Base-by-base conservation (phyloP, 768 basidiomycete species). In the Boletus pseudopeckii region DNA sequence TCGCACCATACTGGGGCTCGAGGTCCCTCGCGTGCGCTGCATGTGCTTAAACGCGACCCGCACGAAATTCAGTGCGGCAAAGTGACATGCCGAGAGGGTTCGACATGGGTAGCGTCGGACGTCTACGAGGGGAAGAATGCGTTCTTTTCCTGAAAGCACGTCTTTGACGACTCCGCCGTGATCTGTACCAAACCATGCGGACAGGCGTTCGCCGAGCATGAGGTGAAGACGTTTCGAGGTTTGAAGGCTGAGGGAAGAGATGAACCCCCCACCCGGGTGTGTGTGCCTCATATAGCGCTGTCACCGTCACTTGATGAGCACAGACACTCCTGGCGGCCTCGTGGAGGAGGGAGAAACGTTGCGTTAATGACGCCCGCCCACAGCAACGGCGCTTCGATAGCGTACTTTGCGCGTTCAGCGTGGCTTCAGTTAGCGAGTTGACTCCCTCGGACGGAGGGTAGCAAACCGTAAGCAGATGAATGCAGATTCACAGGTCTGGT, bases 31-130 rank as follows among this genome's bases (percentile, higher is more conserved):
- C 3, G 40, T 39, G 9, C 54, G 56, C 22, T 55, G 54, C 37
- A 45, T 37, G 18, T 64, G 48, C 11, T 59, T 58, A 20, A 84
- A 76, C n/a, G 75, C 70, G 10, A 80, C 55, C 22, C 83, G 74
- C 13, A 76, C 81, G 51, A 83, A 85, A 58, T 85, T 86, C 58
- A 87, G 59, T 3, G 81, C 80, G 9, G 85, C 83, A 42, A 88
- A 73, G 13, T 83, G 83, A 56, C 84, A 86, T 3, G 82, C 74
- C 14, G 83, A 77, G 9, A 47, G 50, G 24, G 58, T 59, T 36
- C 39, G 53, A 34, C 74, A 71, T 37, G 68, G 63, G 40, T 82
- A 82, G 40, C 81, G 79, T 44, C 80, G 77, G 17, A 75, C 69
- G 15, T 80, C 77, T 7, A 58, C 62, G 55, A 78, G 72, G 3